Base-by-base conservation (phyloP, 2,329 filamentous ascomycete species). In the Phyllosticta capitalensis region DNA sequence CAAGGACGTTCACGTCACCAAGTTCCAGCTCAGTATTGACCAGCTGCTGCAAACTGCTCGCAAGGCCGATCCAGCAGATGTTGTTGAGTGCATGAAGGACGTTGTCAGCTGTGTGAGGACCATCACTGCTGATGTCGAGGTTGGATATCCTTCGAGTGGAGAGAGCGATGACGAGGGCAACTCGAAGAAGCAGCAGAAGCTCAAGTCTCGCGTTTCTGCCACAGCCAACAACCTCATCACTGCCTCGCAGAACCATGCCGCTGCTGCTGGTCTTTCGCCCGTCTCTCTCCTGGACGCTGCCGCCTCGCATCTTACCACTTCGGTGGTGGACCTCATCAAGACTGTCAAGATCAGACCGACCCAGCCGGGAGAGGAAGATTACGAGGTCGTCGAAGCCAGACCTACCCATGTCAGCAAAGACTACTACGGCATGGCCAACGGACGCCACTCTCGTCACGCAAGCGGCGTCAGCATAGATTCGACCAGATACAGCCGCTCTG, bases 181-280 rank as follows among this genome's bases (percentile, higher is more conserved):
- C 48, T 26, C 50, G n/a, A 73, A 68, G 78, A 82, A 86, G 63
- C 84, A 85, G 64, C 77, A 79, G 26, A 90, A 87, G 71, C 80
- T 95, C 62, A 95, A 90, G 74, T 82, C 83, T 55, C 87, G 87
- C 61, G 88, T 97, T 2, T 95, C 91, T n/a, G 87, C 88, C 2
- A 95, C 92, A 1, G 92, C 94, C 54, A 97, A 97, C 78, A 94
- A 92, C 68, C 79, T 99, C 61, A 96, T 97, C 67, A 97, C 92
- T 2, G 90, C 92, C 1, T 88, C 90, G 33, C 96, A 95, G 76
- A 96, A 96, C 69, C 96, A 94, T 72, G 87, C 89, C 33, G 82
- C 84, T 10, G 86, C 90, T 0, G 85, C 84, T 20, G 94, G 94
- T 28, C 82, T 99, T 30, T 92, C 90, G 1, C 94, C 94, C 0